Conservation (phyloP, 2,329 filamentous ascomycete genomes). For the Penicillium nordicum region DNA sequence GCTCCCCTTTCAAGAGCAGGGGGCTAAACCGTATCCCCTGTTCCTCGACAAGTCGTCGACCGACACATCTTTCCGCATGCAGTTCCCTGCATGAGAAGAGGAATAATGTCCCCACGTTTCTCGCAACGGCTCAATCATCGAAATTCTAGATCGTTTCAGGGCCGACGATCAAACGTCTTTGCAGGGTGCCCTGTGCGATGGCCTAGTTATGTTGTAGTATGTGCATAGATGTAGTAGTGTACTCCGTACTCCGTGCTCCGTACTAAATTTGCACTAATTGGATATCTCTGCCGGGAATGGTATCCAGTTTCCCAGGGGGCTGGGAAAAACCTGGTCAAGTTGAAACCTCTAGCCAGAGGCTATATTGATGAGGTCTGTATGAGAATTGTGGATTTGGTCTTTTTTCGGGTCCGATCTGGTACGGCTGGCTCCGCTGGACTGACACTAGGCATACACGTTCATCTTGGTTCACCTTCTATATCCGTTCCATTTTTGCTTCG, state of each 20-base stretch:
- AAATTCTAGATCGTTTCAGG: constrained; percentile 36
- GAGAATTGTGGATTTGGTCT: background rate
- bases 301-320: background rate
- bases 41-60: background rate
- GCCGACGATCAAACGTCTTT: constrained; percentile 31
- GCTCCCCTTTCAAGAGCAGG: background rate
- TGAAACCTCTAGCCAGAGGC: constrained; percentile 17
- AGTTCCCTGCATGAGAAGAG: background rate
- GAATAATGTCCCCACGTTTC: constrained; percentile 10
- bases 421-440: background rate
- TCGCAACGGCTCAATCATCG: constrained; percentile 7
- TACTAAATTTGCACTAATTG: background rate
- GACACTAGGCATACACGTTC: background rate
- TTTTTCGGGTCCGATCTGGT: background rate
- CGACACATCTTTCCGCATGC: background rate
- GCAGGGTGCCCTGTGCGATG: constrained; percentile 17
- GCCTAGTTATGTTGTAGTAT: background rate
- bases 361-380: constrained; percentile 2
- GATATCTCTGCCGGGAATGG: background rate
- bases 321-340: constrained; percentile 1
- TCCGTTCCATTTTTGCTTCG: background rate
- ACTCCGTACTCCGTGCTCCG: background rate
- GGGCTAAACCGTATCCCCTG: background rate
- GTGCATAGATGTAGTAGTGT: too few species aligned
- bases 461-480: background rate